These are phyloP conservation scores for Vigna trinervia DNA, from an alignment of 306 rosid species.

Conservation along the genomic window DNA sequence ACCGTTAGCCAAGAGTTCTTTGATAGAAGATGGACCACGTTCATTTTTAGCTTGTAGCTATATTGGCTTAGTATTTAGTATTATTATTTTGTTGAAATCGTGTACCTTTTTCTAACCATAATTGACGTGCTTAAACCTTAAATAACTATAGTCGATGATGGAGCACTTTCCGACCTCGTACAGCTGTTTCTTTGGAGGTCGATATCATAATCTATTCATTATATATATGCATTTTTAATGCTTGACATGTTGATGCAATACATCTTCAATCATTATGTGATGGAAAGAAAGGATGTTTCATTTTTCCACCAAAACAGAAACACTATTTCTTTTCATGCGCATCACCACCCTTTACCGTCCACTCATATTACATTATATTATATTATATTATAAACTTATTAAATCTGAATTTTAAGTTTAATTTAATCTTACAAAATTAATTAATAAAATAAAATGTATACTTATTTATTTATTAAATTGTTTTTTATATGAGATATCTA, in stretches of 20 bases:
- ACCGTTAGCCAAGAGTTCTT: too few relatives aligned
- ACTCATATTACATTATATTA: too few relatives aligned
- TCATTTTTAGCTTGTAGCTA: background rate
- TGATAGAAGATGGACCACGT: too few relatives aligned
- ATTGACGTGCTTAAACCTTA: background rate
- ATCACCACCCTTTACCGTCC: constrained; percentile 8
- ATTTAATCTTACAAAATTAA: too few relatives aligned
- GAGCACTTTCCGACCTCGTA: background rate
- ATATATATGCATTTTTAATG: background rate
- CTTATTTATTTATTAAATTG: too few relatives aligned
- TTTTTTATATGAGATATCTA: too few relatives aligned
- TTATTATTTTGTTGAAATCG: background rate
- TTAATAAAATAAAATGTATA: too few relatives aligned
- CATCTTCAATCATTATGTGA: background rate
- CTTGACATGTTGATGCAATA: background rate
- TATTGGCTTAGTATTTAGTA: background rate
- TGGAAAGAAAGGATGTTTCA: background rate
- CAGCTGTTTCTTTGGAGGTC: too few relatives aligned
- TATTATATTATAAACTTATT: too few relatives aligned
- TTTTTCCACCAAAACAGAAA: too few relatives aligned
- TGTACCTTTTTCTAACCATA: background rate
- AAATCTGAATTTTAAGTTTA: too few relatives aligned
- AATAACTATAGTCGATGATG: background rate
- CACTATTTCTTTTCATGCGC: constrained; percentile 17
- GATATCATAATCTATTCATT: background rate